Conservation (phyloP, 1,139 yeast species). For the Tardiomyces depauwii region DNA sequence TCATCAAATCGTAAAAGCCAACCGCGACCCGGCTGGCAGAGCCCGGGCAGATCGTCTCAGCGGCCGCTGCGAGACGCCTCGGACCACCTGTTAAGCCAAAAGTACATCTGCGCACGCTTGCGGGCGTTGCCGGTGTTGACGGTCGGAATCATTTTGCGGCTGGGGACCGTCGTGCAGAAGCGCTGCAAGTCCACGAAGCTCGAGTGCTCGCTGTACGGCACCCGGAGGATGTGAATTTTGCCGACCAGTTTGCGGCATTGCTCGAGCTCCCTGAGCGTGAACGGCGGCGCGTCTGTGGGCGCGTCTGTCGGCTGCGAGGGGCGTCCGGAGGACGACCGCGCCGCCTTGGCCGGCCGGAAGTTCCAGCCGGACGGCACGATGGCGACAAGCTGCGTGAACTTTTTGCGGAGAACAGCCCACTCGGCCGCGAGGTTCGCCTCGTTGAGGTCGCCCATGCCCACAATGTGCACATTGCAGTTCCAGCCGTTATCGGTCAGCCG, state of each 20-base stretch:
- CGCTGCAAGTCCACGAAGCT: constrained; percentile 68
- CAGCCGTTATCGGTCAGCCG: constrained; percentile 34
- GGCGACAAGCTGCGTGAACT: constrained; percentile 22
- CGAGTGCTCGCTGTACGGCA: constrained; percentile 93
- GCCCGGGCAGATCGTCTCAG: no score
- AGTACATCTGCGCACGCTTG: constrained; percentile 10
- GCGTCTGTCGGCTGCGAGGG: constrained; percentile 4
- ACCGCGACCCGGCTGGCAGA: no score
- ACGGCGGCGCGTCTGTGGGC: constrained; percentile 8
- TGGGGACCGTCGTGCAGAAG: constrained; percentile 44
- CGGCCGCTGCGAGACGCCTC: no score
- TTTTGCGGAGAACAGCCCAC: constrained; percentile 14
- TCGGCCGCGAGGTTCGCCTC: constrained; percentile 24
- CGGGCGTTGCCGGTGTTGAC: constrained; percentile 35
- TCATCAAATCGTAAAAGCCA: no score
- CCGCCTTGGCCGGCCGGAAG: constrained; percentile 25
- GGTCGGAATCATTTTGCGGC: constrained; percentile 59
- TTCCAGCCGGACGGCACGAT: constrained; percentile 82
- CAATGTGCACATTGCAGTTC: constrained; percentile 55
- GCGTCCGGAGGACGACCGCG: constrained; percentile 1
- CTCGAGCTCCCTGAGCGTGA: constrained; percentile 17
- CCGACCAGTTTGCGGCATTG: constrained; percentile 19
- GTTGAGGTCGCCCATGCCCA: constrained; percentile 43
- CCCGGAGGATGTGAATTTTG: constrained; percentile 38
- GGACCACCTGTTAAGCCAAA: constrained; percentile 10